phyloP scores from a whole-genome alignment of 805 yeast genomes.

The Yarrowia yakushimensis region DNA sequence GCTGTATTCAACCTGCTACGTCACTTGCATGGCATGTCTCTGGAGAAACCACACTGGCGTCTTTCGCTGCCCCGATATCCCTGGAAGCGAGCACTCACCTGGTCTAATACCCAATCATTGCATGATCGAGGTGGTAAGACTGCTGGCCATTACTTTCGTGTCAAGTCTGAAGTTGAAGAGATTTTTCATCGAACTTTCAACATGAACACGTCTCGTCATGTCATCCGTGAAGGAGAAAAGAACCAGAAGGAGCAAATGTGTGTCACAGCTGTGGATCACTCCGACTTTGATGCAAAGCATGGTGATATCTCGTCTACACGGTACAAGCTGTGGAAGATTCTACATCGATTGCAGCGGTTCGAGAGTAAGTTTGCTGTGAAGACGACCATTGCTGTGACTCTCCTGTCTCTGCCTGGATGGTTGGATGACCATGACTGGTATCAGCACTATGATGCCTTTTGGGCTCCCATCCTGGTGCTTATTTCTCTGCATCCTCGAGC shows the following conservation, averaged over 20 bases:
- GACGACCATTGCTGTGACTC: constrained; percentile 39
- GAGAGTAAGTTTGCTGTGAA: constrained; percentile 48
- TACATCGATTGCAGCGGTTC: constrained; percentile 38
- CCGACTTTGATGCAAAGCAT: constrained; percentile 19
- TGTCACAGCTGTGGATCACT: constrained; percentile 14
- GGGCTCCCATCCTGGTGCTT: constrained; percentile 43
- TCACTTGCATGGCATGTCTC: constrained; percentile 21
- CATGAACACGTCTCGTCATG: constrained; percentile 42
- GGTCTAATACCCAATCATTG: constrained; percentile 44
- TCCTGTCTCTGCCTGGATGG: constrained; percentile 47
- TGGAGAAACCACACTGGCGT: constrained; percentile 37
- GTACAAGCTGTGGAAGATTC: constrained; percentile 42
- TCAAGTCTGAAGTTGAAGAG: constrained; percentile 46
- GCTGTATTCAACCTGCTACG: constrained; percentile 31
- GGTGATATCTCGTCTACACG: constrained; percentile 31
- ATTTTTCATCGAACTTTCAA: constrained; percentile 46
- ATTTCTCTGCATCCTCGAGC: constrained; percentile 43
- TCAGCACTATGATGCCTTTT: constrained; percentile 43
- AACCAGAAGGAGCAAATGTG: constrained; percentile 30
- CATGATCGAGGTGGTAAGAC: constrained; percentile 48
- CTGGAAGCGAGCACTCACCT: constrained; percentile 41
- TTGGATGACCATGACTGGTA: constrained; percentile 45
- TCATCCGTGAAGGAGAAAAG: not conserved
- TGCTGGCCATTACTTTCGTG: constrained; percentile 44
- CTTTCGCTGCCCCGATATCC: constrained; percentile 44